A percentile compares a stretch with the other conserved stretches of the same genome.
Evolutionary conservation across 2,329 filamentous ascomycete species (phyloP).

Genomic region (Daldinia eschscholtzii): DNA sequence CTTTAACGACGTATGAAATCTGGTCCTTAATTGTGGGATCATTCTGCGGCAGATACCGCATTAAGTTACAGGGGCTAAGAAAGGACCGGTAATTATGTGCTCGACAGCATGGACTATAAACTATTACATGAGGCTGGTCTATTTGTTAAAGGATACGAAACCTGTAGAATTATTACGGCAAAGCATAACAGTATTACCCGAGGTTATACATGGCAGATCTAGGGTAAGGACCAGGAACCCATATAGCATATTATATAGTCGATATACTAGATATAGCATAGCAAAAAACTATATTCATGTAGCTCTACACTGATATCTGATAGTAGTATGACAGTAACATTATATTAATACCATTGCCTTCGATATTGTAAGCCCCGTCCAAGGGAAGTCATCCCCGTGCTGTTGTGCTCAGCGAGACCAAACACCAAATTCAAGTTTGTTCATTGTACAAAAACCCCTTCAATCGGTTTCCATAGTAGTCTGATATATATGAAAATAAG

Average conservation of each 20-base stretch:
- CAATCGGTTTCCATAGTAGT: neutral
- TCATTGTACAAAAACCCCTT: neutral
- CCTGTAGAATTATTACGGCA: neutral
- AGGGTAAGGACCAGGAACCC: neutral
- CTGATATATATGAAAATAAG: neutral
- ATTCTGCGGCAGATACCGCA: neutral
- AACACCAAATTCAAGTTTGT: neutral
- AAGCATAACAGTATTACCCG: too few species aligned
- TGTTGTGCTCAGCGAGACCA: neutral
- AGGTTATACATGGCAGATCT: neutral
- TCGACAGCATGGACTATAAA: neutral
- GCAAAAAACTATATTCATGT: neutral
- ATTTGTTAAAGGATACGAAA: neutral
- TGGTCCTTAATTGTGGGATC: neutral
- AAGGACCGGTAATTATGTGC: neutral
- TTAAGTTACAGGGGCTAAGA: neutral
- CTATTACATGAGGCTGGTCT: neutral
- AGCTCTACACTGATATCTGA: neutral
- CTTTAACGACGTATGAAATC: neutral
- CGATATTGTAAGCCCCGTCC: neutral
- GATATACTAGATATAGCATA: neutral
- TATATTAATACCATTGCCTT: neutral
- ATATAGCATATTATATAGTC: neutral
- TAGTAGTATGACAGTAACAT: neutral
- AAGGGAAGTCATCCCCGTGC: neutral